phyloP scores from a whole-genome alignment of 2,329 filamentous ascomycete species.

The Magnaporthiopsis rhizophila region DNA sequence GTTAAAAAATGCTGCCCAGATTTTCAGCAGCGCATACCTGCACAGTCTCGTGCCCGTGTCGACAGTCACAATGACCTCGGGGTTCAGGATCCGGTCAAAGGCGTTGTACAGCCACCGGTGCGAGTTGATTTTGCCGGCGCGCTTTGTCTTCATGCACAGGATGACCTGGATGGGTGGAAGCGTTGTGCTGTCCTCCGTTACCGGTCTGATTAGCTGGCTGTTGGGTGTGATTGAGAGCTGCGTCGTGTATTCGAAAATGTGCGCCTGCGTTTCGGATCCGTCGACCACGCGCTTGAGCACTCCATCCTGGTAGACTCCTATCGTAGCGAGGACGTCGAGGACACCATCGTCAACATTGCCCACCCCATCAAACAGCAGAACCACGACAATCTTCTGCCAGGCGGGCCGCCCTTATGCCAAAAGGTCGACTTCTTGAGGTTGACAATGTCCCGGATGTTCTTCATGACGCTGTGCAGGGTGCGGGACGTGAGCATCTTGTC shows the following conservation, averaged over 20 bases:
- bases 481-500: conserved; percentile 88
- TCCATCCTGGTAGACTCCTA: conserved; percentile 96
- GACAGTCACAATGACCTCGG: conserved; percentile 81
- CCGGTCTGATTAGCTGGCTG: conserved; percentile 88
- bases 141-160: conserved; percentile 98
- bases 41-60: conserved; percentile 97
- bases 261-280: conserved; percentile 90
- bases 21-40: conserved; percentile 71
- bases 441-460: conserved; percentile 97
- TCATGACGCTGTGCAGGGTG: conserved; percentile 96
- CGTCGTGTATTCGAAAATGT: conserved; percentile 98
- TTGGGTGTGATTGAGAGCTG: conserved; percentile 93
- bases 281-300: conserved; percentile 98
- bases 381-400: conserved; percentile 99
- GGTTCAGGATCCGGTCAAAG: conserved; percentile 93
- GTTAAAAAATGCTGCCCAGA: conserved; percentile 99
- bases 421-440: conserved; percentile 99
- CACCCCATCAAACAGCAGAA: conserved; percentile 94
- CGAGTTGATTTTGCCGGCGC: conserved; percentile 99
- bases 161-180: conserved; percentile 98
- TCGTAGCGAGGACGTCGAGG: conserved; percentile 83
- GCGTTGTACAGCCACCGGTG: conserved; percentile 98
- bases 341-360: conserved; percentile 96
- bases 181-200: conserved; percentile 71
- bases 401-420: conserved; percentile 98